Base-by-base conservation (phyloP, 2,329 filamentous ascomycete species). In the Fusarium succisae region DNA sequence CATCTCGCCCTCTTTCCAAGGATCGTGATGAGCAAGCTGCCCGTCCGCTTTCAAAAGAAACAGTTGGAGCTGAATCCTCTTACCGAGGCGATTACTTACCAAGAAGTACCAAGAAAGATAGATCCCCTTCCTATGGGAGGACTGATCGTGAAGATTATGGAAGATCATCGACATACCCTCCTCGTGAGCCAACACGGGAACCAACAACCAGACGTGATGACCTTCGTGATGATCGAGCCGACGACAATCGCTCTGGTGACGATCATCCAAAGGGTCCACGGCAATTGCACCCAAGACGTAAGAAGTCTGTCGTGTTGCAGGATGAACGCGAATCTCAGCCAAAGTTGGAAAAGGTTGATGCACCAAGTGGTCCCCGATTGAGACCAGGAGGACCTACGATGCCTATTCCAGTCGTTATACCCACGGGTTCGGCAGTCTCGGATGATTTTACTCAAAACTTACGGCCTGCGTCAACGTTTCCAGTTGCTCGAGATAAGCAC, bases 191-290 rank as follows among this genome's bases (percentile, higher is more conserved):
- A 20, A 38, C 54, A 35, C 53, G 72, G 69, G 72, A 75, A 26
- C 18, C 71, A 50, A 47, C 54, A 53, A 24, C 18, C 35, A 69
- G 72, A 32, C 72, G 72, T 26, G 72, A 73, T 37, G 68, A 72
- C 18, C 67, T 67, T 8, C 77, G 80, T 20, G 81, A 82, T n/a
- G 81, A 81, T 12, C 73, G 73, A 28, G 72, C 58, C 8, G 73
- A 75, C 8, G 76, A 78, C 28, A 83, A 79, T 24, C 82, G 82
- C 39, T 84, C 83, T 6, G 83, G 81, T 32, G 84, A 85, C 26
- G 85, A 86, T 15, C 76, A 81, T 38, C 69, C 79, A 17, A 82
- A 79, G 62, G 76, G 75, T 6, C 73, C 79, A 26, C 71, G 79
- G 63, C 54, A 80, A 63, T 58, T 79, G 43, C 75, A 77, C 13